Evolutionary conservation across 352 stramenopile genomes (phyloP), one percentile per base, ranked within the genome.

Genomic region (Phytopythium sindhum): DNA sequence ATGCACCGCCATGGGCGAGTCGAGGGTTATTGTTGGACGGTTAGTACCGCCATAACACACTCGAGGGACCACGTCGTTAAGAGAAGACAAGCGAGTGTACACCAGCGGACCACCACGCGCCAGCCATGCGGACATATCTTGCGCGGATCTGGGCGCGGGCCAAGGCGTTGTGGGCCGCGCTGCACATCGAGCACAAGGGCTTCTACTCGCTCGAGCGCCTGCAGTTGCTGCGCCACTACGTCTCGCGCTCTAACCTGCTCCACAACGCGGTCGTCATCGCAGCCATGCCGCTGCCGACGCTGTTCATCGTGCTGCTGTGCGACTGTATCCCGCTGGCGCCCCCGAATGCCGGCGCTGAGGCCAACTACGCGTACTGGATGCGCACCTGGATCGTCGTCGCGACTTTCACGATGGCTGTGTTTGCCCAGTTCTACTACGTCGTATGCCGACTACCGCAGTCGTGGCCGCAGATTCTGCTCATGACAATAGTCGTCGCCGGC

Each of bases 101-200:
- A 11, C 41, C 15, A 17, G 15, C 37, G 6, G 31, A 11, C 15
- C 41, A 24, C 14, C 12, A 23, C 48, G 15, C 24, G 28, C 8
- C 24, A 28, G 24, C 4, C 24, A 29, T 33, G 47, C 35, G 23
- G 6, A 4, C 26, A 28, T 41, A 12, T 17, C 26, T 39, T 1
- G 24, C 50, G 15, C 26, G 26, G 0, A 15, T 5, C 6, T 56
- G 50, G 50, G 19, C 17, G 15, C 10, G 5, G 29, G 6, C 19
- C 0, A 1, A 24, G 12, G 17, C 26, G 26, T 17, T 5, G 15
- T 70, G 63, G 55, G 54, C 63, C 39, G 24, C 29, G 7, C 23
- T 68, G 31, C 54, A 74, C 33, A 48, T 70, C 3, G 64, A 70
- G 12, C 64, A 74, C 55, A 70, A 68, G 23, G 64, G 63, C 1